Conservation (phyloP, 164 flowering plant genomes). For the Dillenia turbinata region DNA sequence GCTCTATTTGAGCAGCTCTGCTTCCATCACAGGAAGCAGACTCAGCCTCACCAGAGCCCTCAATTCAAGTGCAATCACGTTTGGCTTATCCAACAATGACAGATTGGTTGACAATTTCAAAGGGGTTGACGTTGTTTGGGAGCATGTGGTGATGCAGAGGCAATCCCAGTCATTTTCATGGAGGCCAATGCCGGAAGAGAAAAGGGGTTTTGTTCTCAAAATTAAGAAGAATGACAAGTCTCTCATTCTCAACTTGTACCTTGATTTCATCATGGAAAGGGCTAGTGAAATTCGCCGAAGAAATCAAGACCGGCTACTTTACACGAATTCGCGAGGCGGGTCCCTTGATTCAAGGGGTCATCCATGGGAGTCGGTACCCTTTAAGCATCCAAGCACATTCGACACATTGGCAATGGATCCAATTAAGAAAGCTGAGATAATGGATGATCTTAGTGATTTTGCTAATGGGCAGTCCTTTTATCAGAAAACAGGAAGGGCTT, state of each 20-base stretch:
- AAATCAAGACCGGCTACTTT: constrained; percentile 62
- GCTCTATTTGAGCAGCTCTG: constrained; percentile 61
- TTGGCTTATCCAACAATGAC: constrained; percentile 61
- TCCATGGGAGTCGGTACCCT: constrained; percentile 86
- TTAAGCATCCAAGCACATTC: constrained; percentile 80
- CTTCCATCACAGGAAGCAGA: constrained; percentile 44
- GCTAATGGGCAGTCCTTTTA: constrained; percentile 53
- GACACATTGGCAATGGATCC: constrained; percentile 86
- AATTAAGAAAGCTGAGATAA: constrained; percentile 40
- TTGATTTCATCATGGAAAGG: constrained; percentile 51
- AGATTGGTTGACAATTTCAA: constrained; percentile 48
- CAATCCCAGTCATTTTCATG: constrained; percentile 61
- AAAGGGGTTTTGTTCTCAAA: constrained; percentile 63
- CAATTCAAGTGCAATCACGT: constrained; percentile 60
- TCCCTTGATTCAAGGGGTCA: constrained; percentile 61
- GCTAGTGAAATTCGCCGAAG: constrained; percentile 58
- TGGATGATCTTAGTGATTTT: constrained; percentile 58
- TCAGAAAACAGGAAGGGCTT: constrained; percentile 64
- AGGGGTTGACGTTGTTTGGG: constrained; percentile 60
- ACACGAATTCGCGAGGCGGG: constrained; percentile 73
- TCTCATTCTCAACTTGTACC: constrained; percentile 49
- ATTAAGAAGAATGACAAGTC: constrained; percentile 51
- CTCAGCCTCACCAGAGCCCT: constrained; percentile 59
- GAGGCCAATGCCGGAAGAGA: constrained; percentile 78
- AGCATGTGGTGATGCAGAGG: constrained; percentile 65